Evolutionary conservation across 768 basidiomycete genomes (phyloP), one percentile per base, ranked within the genome.

Genomic region (Pulveroboletus ravenelii): DNA sequence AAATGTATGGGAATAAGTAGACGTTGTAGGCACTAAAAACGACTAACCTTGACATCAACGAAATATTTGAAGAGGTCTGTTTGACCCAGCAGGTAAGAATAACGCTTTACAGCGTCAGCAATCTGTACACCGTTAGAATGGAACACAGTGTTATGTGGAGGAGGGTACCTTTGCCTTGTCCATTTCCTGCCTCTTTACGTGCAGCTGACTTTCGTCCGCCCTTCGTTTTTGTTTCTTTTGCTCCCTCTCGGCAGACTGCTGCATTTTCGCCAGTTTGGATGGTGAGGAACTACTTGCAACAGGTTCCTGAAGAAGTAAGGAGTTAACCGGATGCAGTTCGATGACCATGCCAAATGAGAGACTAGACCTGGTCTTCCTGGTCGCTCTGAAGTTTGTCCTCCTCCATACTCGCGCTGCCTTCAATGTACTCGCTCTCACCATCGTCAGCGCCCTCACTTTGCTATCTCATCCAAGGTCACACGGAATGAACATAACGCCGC

Each of bases 61-160:
- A 98, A 98, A 68, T 98, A 95, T 60, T 93, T 92, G 77, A 99
- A 99, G 17, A 98, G 77, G 57, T 98, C 96, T 0, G 95, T 98
- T 67, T 99, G 94, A 8, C 96, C 96, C 2, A 99, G 79, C n/a
- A 98, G 81, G 69, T 97, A 98, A 2, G 89, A 90, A 65, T 97
- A 98, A 15, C 93, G 86, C 67, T 98, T 98, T 53, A 97, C 89
- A 10, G 93, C 91, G 63, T 97, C 94, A 17, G 90, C 73, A 36
- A 93, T 79, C 92, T 97, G 57, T 18, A 47, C 40, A 34, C 15
- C 41, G 59, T 53, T 62, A 55, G 42, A 46, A 50, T 40, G 52
- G 30, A 10, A 46, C 8, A 29, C 34, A 30, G 36, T 17, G 35
- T 31, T 10, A 15, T 15, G 34, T 29, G 1, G n/a, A 18, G 48